Evolutionary conservation across 768 basidiomycete species (phyloP).

Genomic region (Gymnopilus dilepis): DNA sequence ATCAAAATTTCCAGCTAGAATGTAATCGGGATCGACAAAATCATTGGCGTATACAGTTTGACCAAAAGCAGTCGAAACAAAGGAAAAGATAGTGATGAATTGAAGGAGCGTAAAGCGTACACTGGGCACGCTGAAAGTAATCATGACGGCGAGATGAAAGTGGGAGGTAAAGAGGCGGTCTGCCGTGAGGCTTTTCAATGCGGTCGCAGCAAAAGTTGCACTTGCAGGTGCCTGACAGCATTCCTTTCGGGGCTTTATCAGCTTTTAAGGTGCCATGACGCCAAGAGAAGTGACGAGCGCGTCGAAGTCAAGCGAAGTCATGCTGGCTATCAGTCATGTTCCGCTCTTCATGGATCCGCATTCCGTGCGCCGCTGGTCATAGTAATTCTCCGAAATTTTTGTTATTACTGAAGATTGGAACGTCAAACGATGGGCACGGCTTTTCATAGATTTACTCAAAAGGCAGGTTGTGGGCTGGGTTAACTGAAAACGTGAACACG

Average conservation of each 20-base stretch:
- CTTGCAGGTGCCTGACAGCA: background rate
- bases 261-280: background rate
- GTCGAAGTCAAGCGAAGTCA: background rate
- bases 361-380: background rate
- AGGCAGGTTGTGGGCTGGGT: too few species aligned
- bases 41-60: conserved; percentile 56
- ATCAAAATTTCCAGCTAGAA: conserved; percentile 47
- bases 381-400: background rate
- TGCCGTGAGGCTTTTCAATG: background rate
- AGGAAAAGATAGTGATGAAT: conserved; percentile 25
- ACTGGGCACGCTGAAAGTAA: conserved; percentile 20
- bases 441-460: too few species aligned
- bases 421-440: too few species aligned
- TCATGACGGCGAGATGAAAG: background rate
- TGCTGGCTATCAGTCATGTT: background rate
- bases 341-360: background rate
- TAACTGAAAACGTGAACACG: too few species aligned
- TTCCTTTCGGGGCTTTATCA: conserved; percentile 2
- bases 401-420: background rate
- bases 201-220: background rate
- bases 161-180: background rate
- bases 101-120: conserved; percentile 38
- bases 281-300: background rate
- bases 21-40: conserved; percentile 57
- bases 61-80: conserved; percentile 28